A percentile compares a stretch with the other conserved stretches of the same genome.
Conservation (phyloP, 257 asterid species). For the Perilla frutescens region DNA sequence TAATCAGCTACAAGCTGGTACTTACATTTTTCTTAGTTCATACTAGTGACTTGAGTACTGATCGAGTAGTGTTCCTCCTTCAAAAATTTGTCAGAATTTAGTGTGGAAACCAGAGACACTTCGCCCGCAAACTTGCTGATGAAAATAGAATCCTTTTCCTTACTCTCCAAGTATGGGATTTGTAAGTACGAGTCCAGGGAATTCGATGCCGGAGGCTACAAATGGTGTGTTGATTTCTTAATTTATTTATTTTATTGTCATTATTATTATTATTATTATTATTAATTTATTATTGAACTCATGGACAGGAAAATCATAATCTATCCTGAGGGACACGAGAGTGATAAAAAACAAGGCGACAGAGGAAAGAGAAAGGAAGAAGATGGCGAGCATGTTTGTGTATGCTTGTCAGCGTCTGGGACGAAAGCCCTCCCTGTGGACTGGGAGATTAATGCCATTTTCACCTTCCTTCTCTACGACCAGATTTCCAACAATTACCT, state of each 20-base stretch:
- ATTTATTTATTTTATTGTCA: no score
- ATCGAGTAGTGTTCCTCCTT: no score
- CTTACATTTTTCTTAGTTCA: no score
- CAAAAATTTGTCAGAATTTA: not conserved
- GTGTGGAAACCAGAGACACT: constrained; percentile 10
- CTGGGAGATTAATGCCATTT: constrained; percentile 32
- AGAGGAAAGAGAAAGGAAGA: no score
- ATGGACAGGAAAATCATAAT: constrained; percentile 30
- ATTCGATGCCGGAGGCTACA: constrained; percentile 15
- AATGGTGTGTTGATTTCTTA: not conserved
- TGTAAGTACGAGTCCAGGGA: constrained; percentile 7
- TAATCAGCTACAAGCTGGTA: no score
- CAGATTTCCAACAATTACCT: constrained; percentile 5
- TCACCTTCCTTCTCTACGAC: constrained; percentile 32
- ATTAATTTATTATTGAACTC: no score
- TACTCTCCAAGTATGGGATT: not conserved
- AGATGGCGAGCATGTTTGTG: constrained; percentile 20
- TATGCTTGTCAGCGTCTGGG: constrained; percentile 3
- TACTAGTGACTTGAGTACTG: no score
- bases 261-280: no score
- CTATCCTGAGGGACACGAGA: not conserved
- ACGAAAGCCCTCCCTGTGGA: not conserved
- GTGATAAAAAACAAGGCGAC: no score
- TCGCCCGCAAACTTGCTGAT: constrained; percentile 30
- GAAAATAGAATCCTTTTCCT: constrained; percentile 34